phyloP scores from a whole-genome alignment of 2,329 filamentous ascomycete genomes.

The Aureobasidium sp. region DNA sequence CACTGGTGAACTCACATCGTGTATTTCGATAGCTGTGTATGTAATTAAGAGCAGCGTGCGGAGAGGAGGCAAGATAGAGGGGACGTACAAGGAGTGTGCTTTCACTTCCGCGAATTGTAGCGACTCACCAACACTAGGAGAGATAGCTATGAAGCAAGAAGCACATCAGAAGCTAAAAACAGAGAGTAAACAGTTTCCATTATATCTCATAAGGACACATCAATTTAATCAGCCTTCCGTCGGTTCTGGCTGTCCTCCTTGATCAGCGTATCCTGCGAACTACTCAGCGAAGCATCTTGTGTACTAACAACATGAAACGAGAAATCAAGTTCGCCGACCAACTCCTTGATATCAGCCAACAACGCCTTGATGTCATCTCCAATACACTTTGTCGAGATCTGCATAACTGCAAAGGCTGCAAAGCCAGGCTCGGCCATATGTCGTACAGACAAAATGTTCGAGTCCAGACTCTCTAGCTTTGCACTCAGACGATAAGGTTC shows the following conservation, averaged over 20 bases:
- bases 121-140: too few species aligned
- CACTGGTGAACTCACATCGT: too few species aligned
- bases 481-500: constrained; percentile 52
- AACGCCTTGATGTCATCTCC: constrained; percentile 60
- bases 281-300: constrained; percentile 16
- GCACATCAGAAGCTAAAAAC: too few species aligned
- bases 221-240: background rate
- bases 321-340: constrained; percentile 71
- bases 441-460: constrained; percentile 52
- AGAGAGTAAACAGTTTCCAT: too few species aligned
- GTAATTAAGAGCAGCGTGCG: too few species aligned
- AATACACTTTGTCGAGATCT: constrained; percentile 62
- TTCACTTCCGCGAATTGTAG: too few species aligned
- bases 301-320: constrained; percentile 51
- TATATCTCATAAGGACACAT: too few species aligned
- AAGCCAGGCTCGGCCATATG: constrained; percentile 66
- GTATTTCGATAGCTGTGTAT: too few species aligned
- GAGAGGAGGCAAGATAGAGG: too few species aligned
- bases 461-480: constrained; percentile 52
- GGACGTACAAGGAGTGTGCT: too few species aligned
- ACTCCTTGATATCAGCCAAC: constrained; percentile 50
- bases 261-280: background rate
- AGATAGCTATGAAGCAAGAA: too few species aligned
- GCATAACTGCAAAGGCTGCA: constrained; percentile 65
- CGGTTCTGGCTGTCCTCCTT: background rate